Percentiles rank a stretch among this genome's conserved stretches.
Conservation (phyloP, 495 filamentous ascomycete species). For the Hyaloscypha hepaticicola region DNA sequence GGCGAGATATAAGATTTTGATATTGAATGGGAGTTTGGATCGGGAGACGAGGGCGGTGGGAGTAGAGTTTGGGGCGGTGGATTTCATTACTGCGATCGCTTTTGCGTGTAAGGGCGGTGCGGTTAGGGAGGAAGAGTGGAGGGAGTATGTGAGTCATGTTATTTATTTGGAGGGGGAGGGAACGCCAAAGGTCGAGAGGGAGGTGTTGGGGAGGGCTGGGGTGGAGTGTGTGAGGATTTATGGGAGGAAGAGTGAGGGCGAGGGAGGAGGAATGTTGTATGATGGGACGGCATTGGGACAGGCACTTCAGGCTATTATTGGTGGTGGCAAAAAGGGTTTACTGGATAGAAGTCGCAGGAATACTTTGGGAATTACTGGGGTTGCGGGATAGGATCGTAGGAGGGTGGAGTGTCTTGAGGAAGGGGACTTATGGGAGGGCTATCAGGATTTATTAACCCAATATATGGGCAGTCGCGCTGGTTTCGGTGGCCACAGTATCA, state of each 20-base stretch:
- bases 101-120: slow-evolving; percentile 50
- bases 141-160: slow-evolving; percentile 76
- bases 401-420: too few relatives aligned
- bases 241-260: slow-evolving; percentile 59
- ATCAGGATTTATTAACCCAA: neutral
- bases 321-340: slow-evolving; percentile 46
- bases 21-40: slow-evolving; percentile 80
- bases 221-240: slow-evolving; percentile 76
- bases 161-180: slow-evolving; percentile 74
- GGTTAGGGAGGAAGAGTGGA: slow-evolving; percentile 43
- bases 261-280: slow-evolving; percentile 61
- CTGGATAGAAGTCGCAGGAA: slow-evolving; percentile 63
- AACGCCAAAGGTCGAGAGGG: slow-evolving; percentile 68
- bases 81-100: slow-evolving; percentile 78
- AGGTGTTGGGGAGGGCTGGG: slow-evolving; percentile 61
- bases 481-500: neutral
- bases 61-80: slow-evolving; percentile 62
- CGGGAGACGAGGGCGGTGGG: slow-evolving; percentile 74
- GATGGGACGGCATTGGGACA: slow-evolving; percentile 73
- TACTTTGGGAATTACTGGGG: slow-evolving; percentile 40
- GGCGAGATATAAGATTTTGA: slow-evolving; percentile 72
- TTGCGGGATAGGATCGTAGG: slow-evolving; percentile 4
- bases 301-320: slow-evolving; percentile 76
- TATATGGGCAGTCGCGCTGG: neutral
- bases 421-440: too few relatives aligned